Base-by-base conservation (phyloP, 352 stramenopile genomes). In the Phytophthora rubi region DNA sequence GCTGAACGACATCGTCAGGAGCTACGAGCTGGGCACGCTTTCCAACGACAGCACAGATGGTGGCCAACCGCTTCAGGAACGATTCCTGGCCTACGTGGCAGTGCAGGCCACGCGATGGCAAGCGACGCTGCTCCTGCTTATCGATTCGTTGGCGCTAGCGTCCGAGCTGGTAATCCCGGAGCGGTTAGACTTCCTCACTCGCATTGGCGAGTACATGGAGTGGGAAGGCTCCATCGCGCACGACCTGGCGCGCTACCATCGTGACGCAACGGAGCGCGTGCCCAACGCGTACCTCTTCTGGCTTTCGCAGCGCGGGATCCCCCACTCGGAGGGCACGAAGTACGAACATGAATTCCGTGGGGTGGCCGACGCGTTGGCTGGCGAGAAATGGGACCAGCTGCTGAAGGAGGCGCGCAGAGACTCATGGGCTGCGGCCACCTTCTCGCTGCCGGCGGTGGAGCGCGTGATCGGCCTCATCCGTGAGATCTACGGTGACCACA, bases 201-300 rank as follows among this genome's bases (percentile, higher is more conserved):
- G 75, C 28, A 89, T 93, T 18, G 88, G 88, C 56, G 86, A 88
- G 71, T 92, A 93, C 78, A 90, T 95, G 76, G 86, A 94, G 71
- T 95, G 86, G 85, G 84, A 95, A 71, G 88, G 86, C 60, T 93
- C 86, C 53, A 82, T 95, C 45, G 86, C 88, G 21, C 88, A 94
- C 68, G 88, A 95, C 49, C 65, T 93, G 21, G 86, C 88, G 10
- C 83, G 88, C 9, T 94, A 86, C 63, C 65, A 71, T 9, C 88
- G 88, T 18, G 83, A 89, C 32, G 64, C 81, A 37, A 86, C 74
- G 3, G 86, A 93, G 66, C 70, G 78, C 30, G 81, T 83, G 61
- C 86, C 86, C 12, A 95, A 95, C 59, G 83, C 83, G 21, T 94
- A 89, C 37, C 77, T 95, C 54, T 90, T 84, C 56, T 94, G 86